Conservation (phyloP, 2,329 filamentous ascomycete species). For the Aspergillus sp. region DNA sequence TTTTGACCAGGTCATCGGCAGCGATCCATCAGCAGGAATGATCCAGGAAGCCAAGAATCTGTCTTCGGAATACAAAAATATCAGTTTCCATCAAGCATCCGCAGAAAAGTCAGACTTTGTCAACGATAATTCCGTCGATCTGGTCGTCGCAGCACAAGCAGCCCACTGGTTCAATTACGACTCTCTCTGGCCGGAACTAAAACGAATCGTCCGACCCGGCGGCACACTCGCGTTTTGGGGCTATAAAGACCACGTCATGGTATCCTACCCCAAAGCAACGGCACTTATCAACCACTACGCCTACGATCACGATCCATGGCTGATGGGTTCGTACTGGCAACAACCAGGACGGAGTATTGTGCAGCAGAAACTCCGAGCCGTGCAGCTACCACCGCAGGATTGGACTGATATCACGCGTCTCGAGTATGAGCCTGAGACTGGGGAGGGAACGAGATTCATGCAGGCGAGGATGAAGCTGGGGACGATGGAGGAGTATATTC, state of each 20-base stretch:
- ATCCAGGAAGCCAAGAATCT: slow-evolving; percentile 28
- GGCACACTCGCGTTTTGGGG: slow-evolving; percentile 63
- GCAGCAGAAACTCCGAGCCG: slow-evolving; percentile 46
- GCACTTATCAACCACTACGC: slow-evolving; percentile 52
- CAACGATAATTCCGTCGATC: slow-evolving; percentile 47
- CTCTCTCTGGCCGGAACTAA: slow-evolving; percentile 52
- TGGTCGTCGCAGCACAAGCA: slow-evolving; percentile 50
- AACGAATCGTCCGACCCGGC: slow-evolving; percentile 49
- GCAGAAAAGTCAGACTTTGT: slow-evolving; percentile 55
- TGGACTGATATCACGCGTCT: slow-evolving; percentile 52
- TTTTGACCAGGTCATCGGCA: background rate
- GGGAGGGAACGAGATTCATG: slow-evolving; percentile 47
- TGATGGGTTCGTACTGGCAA: slow-evolving; percentile 58
- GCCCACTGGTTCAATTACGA: slow-evolving; percentile 64
- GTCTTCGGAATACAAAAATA: slow-evolving; percentile 24
- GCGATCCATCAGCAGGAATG: slow-evolving; percentile 10
- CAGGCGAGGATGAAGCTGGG: slow-evolving; percentile 51
- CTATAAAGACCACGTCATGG: slow-evolving; percentile 60
- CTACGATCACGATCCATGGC: slow-evolving; percentile 47
- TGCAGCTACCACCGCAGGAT: slow-evolving; percentile 48
- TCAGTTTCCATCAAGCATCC: slow-evolving; percentile 46
- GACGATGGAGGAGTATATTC: slow-evolving; percentile 56
- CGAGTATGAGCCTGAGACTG: slow-evolving; percentile 49
- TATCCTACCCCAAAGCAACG: slow-evolving; percentile 50
- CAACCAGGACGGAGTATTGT: slow-evolving; percentile 52